Conservation (phyloP, 345 rosid species). For the Mangifera indica region DNA sequence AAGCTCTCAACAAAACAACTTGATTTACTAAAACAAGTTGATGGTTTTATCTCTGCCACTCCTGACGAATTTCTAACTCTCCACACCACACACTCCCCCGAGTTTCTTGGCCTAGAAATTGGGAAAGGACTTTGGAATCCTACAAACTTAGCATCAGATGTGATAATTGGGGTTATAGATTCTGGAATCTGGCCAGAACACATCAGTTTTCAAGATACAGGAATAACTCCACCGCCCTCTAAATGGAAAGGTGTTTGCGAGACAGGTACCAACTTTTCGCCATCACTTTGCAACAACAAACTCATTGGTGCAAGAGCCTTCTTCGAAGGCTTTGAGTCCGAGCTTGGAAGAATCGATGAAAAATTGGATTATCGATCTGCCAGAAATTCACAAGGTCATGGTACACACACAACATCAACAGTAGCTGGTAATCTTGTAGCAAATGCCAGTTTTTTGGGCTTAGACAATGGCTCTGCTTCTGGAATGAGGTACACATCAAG, state of each 20-base stretch:
- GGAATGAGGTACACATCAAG: constrained; percentile 72
- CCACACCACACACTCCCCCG: constrained; percentile 63
- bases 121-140: constrained; percentile 58
- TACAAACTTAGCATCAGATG: constrained; percentile 45
- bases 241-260: constrained; percentile 79
- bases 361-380: constrained; percentile 61
- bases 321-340: constrained; percentile 56
- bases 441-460: constrained; percentile 48
- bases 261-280: constrained; percentile 56
- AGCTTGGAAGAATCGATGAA: constrained; percentile 44
- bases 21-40: constrained; percentile 36
- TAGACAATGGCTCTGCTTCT: constrained; percentile 55
- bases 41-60: constrained; percentile 57
- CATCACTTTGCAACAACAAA: constrained; percentile 62
- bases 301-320: constrained; percentile 70
- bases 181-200: constrained; percentile 87
- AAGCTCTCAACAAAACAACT: constrained; percentile 55
- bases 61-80: constrained; percentile 57
- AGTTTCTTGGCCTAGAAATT: constrained; percentile 59
- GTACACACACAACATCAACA: constrained; percentile 85
- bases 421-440: constrained; percentile 56
- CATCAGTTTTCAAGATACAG: constrained; percentile 58
- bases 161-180: constrained; percentile 65
- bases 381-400: constrained; percentile 73
- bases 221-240: constrained; percentile 53